Conservation (phyloP, 257 asterid genomes). For the Salvia splendens region DNA sequence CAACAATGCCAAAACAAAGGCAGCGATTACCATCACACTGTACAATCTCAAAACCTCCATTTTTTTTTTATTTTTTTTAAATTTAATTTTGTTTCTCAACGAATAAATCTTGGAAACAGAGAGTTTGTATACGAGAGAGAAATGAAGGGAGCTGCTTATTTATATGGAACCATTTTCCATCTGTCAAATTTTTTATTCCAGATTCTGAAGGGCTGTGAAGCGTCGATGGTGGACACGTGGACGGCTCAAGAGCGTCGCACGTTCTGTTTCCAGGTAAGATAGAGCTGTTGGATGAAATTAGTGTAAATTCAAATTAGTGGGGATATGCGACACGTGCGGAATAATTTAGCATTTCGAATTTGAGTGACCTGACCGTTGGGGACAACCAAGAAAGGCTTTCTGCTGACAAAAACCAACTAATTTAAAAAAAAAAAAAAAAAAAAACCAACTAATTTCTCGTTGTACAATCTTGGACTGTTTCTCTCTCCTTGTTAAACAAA, state of each 20-base stretch:
- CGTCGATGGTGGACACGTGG: slow-evolving; percentile 54
- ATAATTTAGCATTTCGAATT: slow-evolving; percentile 37
- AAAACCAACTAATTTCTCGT: slow-evolving; percentile 19
- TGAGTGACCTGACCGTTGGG: slow-evolving; percentile 36
- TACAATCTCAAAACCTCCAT: slow-evolving; percentile 59
- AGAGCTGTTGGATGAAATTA: slow-evolving; percentile 47
- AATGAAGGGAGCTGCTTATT: slow-evolving; percentile 1
- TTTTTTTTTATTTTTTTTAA: slow-evolving; percentile 25
- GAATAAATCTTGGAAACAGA: background rate
- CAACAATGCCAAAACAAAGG: slow-evolving; percentile 43
- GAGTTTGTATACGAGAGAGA: background rate
- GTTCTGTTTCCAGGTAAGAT: slow-evolving; percentile 39
- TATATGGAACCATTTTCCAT: slow-evolving; percentile 13
- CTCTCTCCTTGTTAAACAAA: background rate
- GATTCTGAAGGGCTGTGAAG: slow-evolving; percentile 26
- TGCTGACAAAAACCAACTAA: slow-evolving; percentile 26
- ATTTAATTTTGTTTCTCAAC: background rate
- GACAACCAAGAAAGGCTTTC: slow-evolving; percentile 25
- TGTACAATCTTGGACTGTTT: slow-evolving; percentile 10
- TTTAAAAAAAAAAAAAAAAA: no score
- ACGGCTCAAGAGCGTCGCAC: slow-evolving; percentile 35
- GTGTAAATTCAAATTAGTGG: background rate
- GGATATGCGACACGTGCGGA: slow-evolving; percentile 29
- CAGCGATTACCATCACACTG: slow-evolving; percentile 39
- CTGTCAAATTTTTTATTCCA: slow-evolving; percentile 32